phyloP scores from a whole-genome alignment of 208 protist species.

The Leishmania major region DNA sequence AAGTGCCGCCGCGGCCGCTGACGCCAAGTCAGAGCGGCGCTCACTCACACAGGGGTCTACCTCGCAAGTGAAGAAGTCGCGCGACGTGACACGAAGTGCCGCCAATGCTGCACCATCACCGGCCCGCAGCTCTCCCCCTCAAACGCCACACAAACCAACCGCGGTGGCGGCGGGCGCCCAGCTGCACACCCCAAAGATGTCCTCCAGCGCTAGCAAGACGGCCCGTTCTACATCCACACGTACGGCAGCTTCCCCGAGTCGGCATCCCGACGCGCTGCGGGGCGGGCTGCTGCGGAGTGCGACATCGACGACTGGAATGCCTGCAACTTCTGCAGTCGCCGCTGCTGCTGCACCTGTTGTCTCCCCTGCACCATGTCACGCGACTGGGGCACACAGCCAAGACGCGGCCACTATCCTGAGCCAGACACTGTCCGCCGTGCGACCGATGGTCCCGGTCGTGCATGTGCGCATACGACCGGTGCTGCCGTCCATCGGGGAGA shows the following conservation, averaged over 20 bases:
- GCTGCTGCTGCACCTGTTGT: background rate
- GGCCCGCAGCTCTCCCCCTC: background rate
- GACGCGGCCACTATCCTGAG: slow-evolving; percentile 20
- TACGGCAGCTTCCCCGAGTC: slow-evolving; percentile 2
- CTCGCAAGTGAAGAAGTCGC: background rate
- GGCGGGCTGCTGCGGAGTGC: background rate
- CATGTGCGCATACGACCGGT: slow-evolving; percentile 83
- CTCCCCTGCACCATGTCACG: background rate
- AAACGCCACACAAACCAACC: slow-evolving; percentile 1
- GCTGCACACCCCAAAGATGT: slow-evolving; percentile 3
- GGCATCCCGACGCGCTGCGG: background rate
- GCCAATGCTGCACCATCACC: background rate
- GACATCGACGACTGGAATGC: background rate
- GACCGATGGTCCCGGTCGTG: slow-evolving; percentile 57
- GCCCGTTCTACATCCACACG: background rate
- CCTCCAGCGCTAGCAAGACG: background rate
- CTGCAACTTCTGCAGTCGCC: background rate
- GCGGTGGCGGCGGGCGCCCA: background rate
- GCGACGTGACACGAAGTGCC: background rate
- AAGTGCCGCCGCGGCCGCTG: background rate
- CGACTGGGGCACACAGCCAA: slow-evolving; percentile 6
- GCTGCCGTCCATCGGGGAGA: slow-evolving; percentile 68
- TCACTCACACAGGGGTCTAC: background rate
- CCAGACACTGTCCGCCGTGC: slow-evolving; percentile 23
- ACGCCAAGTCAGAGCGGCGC: background rate